Base-by-base conservation (phyloP, 352 stramenopile genomes). In the Halophytophthora batemanensis region DNA sequence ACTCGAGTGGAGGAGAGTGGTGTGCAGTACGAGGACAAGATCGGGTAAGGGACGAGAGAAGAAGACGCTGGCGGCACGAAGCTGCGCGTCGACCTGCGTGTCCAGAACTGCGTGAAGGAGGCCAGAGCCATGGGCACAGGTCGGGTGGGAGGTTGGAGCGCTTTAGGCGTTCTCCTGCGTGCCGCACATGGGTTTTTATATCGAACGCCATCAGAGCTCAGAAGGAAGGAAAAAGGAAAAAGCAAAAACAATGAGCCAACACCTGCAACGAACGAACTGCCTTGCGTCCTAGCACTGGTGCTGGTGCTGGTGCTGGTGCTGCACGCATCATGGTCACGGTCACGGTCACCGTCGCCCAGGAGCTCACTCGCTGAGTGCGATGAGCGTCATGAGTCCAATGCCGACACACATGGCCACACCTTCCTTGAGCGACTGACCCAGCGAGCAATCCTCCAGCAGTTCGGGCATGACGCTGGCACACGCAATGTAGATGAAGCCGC, bases 401-500 rank as follows among this genome's bases (percentile, higher is more conserved):
- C 83, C 76, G 3, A 73, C 57, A 61, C 65, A 77, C 77, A 92
- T 87, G 46, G 82, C 77, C 2, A 66, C 59, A 19, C 65, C 64
- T 58, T 95, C 80, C 45, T 87, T 83, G 8, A 89, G 42, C 31
- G 77, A 90, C 61, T 90, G 78, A 25, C 25, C 46, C 12, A 95
- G 49, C 37, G 80, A 90, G 31, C 80, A 88, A 56, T 92, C 82
- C 50, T 96, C 82, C 25, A 98, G 69, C 31, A 97, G 66, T 60
- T 97, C 84, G 6, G 92, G 89, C 63, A 98, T 83, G 42, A 98
- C 90, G 42, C 81, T 96, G 21, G 82, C 78, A 46, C 86, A 91
- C 23, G 90, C 86, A 34, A 98, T 84, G 66, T 98, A 98, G 46
- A 98, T 79, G 72, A 98, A 98, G 14, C 92, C 92, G 53, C 84